Evolutionary conservation across 2,329 filamentous ascomycete genomes (phyloP), one percentile per base, ranked within the genome.

Genomic region (Fusarium secorum): DNA sequence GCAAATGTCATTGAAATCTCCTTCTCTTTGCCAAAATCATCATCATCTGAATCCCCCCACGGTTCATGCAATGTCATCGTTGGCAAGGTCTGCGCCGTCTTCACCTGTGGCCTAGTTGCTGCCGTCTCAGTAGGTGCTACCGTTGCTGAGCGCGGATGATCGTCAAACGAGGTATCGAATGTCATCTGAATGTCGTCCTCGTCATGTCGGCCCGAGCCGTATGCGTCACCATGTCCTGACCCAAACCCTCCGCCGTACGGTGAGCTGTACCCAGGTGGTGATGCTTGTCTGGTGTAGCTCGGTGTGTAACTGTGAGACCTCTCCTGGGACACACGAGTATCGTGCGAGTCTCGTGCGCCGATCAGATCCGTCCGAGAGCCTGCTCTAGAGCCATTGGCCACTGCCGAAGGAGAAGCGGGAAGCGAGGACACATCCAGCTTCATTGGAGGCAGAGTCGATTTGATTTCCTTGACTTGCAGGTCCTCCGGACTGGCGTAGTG

Each of bases 371-470:
- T 64, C 39, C 72, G 73, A 24, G 73, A 66, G 42, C 62, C 60
- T n/a, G 52, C 60, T 39, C 67, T 69, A 20, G 72, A 67, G 58
- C 66, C 61, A 42, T 71, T 63, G n/a, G 49, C 62, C 11, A 76
- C 74, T 10, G 65, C 69, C 7, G 71, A 66, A 11, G 77, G 71
- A 20, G 74, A 71, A 8, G 70, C 52, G 20, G 76, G 70, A 17
- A 76, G 67, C n/a, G 82, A 78, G 3, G 81, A 76, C 35, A 91
- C 75, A 66, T 91, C 88, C 62, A 98, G 87, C 79, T 94, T 96
- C 87, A 98, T 97, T 0, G 95, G 93, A 48, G 95, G 95, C 28
- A 98, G 83, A 4, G 95, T 98, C 53, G 92, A 94, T 80, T 96
- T 88, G 64, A 98, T 88, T 81, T 98, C 93, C 77, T 90, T 91